Base-by-base conservation (phyloP, 2,329 filamentous ascomycete species). In the Arthrobotrys sinensis region DNA sequence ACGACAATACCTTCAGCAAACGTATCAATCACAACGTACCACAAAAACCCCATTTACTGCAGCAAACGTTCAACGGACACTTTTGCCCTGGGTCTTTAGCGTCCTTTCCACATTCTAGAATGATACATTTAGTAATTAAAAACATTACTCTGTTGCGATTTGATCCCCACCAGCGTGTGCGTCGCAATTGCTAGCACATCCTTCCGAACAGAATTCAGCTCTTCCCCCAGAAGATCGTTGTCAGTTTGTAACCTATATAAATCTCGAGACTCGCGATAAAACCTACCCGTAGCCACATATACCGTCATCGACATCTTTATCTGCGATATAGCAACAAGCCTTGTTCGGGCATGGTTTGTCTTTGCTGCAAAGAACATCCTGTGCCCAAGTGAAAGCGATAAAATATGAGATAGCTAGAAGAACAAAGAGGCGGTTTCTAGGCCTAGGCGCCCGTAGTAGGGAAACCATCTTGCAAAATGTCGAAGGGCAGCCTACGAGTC, bases 281-380 rank as follows among this genome's bases (percentile, higher is more conserved):
- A 66, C 63, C 11, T 28, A 67, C 63, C 63, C 63, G 28, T 67
- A 67, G n/a, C 63, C 63, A 16, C 63, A 67, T 10, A 67, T 67
- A 11, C 63, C 63, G 53, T 67, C 63, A 36, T 55, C 63, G 4
- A 52, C 48, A 0, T 55, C 63, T 45, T 40, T 32, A 6, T 64
- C 40, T 28, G 45, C 45, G 6, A 67, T 67, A 19, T 50, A 52
- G n/a, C 63, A 67, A 14, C 63, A 67, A 6, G 63, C 63, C 43
- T 67, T 50, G 28, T 67, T 67, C 7, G 63, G 63, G 21, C 63
- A 67, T n/a, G 28, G 28, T 36, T 50, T 55, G n/a, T 40, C 28
- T 16, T 52, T 55, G 32, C 63, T 67, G 28, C 63, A 67, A 4
- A 67, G 63, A 53, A 67, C 48, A 24, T 67, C 63, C 14, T 64